Conservation (phyloP, 192 early-diverging fungal species). For the Gaertneriomyces semiglobifer region DNA sequence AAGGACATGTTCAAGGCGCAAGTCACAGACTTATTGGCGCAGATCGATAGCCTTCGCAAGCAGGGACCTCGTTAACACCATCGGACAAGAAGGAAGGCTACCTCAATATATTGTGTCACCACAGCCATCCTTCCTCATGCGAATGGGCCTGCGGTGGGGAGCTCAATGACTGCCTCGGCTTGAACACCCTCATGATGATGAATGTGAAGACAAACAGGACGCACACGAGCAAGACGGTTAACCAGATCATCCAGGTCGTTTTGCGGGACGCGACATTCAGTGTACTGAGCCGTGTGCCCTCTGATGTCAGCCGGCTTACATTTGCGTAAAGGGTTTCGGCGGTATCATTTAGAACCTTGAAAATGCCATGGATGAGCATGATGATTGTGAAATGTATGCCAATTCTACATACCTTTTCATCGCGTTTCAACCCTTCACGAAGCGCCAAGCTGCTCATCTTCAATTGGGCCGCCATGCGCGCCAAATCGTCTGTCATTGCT, state of each 20-base stretch:
- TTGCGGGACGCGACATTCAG: constrained; percentile 18
- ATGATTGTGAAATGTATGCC: background rate
- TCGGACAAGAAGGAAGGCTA: no score
- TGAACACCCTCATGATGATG: constrained; percentile 24
- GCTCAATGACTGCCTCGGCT: background rate
- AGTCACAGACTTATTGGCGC: constrained; percentile 14
- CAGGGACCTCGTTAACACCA: no score
- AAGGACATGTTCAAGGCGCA: constrained; percentile 25
- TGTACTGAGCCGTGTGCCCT: constrained; percentile 7
- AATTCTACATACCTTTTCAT: constrained; percentile 13
- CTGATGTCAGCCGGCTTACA: constrained; percentile 4
- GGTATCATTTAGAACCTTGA: constrained; percentile 25
- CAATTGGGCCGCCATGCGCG: constrained; percentile 12
- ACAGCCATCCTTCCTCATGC: no score
- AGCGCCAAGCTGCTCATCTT: constrained; percentile 20
- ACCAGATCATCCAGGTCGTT: constrained; percentile 30
- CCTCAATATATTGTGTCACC: no score
- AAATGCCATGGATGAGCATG: background rate
- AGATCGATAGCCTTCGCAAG: constrained; percentile 10
- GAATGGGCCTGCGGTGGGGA: no score
- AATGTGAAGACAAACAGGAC: constrained; percentile 27
- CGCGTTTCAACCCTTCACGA: constrained; percentile 22
- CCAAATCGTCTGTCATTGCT: constrained; percentile 26
- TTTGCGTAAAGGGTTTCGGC: constrained; percentile 11
- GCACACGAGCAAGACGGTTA: constrained; percentile 22